These are phyloP conservation scores for Saccharomycopsis sp. DNA, from an alignment of 805 yeast species.

Conservation along the genomic window DNA sequence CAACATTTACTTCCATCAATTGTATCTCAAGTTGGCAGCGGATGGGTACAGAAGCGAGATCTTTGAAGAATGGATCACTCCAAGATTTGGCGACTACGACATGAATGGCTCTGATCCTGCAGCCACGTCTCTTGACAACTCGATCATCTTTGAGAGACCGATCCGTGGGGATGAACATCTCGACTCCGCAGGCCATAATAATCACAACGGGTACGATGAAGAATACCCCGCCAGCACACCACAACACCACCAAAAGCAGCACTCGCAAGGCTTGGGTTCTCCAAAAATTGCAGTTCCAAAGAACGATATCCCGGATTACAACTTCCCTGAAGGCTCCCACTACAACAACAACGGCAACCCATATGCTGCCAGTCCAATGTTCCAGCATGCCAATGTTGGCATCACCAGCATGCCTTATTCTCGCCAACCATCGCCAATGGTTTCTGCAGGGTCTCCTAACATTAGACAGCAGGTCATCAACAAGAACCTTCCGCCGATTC, in stretches of 20 bases:
- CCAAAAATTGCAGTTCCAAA: conserved; percentile 15
- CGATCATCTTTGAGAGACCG: conserved; percentile 17
- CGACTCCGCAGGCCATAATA: background rate
- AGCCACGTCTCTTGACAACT: conserved; percentile 13
- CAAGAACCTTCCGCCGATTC: conserved; percentile 21
- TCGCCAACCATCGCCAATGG: background rate
- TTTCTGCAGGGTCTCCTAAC: background rate
- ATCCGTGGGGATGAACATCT: conserved; percentile 1
- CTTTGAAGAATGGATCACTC: conserved; percentile 26
- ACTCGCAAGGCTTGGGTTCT: conserved; percentile 7
- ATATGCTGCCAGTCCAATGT: too few species aligned
- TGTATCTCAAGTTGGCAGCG: conserved; percentile 29
- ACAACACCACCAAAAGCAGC: background rate
- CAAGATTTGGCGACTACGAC: conserved; percentile 28
- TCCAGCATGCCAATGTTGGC: too few species aligned
- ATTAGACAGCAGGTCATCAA: conserved; percentile 11
- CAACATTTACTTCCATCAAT: conserved; percentile 32
- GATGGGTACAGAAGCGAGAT: conserved; percentile 24
- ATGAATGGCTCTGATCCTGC: conserved; percentile 14
- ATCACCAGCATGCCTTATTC: too few species aligned
- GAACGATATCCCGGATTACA: too few species aligned
- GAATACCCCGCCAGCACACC: too few species aligned
- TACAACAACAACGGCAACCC: too few species aligned
- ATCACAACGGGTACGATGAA: background rate
- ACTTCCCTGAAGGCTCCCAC: too few species aligned